These are phyloP conservation scores for Allantophomopsis cytisporea DNA, from an alignment of 2,329 filamentous ascomycete species.

Conservation along the genomic window DNA sequence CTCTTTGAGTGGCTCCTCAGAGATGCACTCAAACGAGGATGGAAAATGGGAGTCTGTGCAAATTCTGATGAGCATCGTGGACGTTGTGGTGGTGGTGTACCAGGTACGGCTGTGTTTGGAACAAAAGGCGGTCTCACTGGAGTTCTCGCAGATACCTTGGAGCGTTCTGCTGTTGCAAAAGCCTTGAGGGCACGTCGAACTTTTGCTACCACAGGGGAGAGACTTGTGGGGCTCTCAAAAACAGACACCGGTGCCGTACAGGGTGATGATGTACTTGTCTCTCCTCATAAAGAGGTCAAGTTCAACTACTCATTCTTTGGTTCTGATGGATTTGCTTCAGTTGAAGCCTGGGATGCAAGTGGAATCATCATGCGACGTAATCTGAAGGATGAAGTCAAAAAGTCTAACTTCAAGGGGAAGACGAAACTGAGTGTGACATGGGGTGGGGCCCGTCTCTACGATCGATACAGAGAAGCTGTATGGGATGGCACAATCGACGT, in stretches of 20 bases:
- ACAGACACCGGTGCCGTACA: slow-evolving; percentile 10
- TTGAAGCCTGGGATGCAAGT: slow-evolving; percentile 17
- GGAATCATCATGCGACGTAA: slow-evolving; percentile 13
- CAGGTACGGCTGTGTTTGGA: slow-evolving; percentile 20
- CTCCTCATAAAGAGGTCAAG: slow-evolving; percentile 4
- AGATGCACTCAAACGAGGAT: slow-evolving; percentile 17
- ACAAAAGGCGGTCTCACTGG: slow-evolving; percentile 17
- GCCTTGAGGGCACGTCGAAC: slow-evolving; percentile 15
- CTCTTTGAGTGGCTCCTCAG: slow-evolving; percentile 21
- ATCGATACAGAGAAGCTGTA: slow-evolving; percentile 19
- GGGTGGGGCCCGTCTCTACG: slow-evolving; percentile 19
- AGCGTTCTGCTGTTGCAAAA: slow-evolving; percentile 9
- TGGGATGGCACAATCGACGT: slow-evolving; percentile 18
- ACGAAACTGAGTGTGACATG: slow-evolving; percentile 15
- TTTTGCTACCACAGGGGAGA: slow-evolving; percentile 18
- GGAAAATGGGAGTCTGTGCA: slow-evolving; percentile 20
- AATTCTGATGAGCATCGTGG: slow-evolving; percentile 23
- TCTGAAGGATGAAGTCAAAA: slow-evolving; percentile 10
- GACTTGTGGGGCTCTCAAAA: slow-evolving; percentile 13
- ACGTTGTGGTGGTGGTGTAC: slow-evolving; percentile 21
- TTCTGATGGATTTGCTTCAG: slow-evolving; percentile 11
- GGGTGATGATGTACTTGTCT: slow-evolving; percentile 13
- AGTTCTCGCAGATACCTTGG: slow-evolving; percentile 10
- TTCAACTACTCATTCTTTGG: slow-evolving; percentile 15
- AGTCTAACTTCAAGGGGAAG: not conserved